Evolutionary conservation across 495 filamentous ascomycete species (phyloP).

Genomic region (Cercophora samala): DNA sequence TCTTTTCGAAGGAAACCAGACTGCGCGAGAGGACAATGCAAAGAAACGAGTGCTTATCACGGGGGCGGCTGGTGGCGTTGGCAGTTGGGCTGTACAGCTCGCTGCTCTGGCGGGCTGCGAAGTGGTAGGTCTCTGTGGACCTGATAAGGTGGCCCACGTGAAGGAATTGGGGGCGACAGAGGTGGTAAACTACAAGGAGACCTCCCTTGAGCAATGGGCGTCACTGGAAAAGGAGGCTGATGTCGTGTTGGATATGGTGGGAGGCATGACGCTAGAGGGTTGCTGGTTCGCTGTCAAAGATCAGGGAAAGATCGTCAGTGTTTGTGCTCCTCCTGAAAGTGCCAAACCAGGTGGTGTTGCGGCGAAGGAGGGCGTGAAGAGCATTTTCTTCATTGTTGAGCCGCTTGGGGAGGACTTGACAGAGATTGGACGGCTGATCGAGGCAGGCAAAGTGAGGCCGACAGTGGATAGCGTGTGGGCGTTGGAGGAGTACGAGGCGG

Average conservation of each 20-base stretch:
- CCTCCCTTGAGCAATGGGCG: slow-evolving; percentile 46
- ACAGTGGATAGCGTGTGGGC: slow-evolving; percentile 59
- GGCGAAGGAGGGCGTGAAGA: slow-evolving; percentile 31
- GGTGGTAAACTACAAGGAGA: slow-evolving; percentile 63
- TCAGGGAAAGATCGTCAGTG: slow-evolving; percentile 45
- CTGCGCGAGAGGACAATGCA: slow-evolving; percentile 49
- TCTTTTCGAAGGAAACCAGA: slow-evolving; percentile 26
- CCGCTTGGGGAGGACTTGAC: slow-evolving; percentile 61
- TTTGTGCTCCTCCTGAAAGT: slow-evolving; percentile 48
- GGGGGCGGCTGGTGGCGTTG: slow-evolving; percentile 60
- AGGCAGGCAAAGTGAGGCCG: slow-evolving; percentile 58
- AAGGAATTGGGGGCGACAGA: slow-evolving; percentile 61
- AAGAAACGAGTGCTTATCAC: slow-evolving; percentile 61
- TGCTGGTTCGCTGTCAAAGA: slow-evolving; percentile 59
- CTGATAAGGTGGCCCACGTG: slow-evolving; percentile 53
- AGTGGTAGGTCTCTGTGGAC: slow-evolving; percentile 58
- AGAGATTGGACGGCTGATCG: slow-evolving; percentile 57
- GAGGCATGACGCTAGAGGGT: slow-evolving; percentile 43
- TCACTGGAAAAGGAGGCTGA: slow-evolving; percentile 52
- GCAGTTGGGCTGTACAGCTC: slow-evolving; percentile 57
- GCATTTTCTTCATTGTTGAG: slow-evolving; percentile 48
- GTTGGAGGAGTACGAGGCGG: slow-evolving; percentile 60
- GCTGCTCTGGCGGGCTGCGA: slow-evolving; percentile 49
- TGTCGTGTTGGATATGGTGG: slow-evolving; percentile 64
- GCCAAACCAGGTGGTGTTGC: slow-evolving; percentile 37